Percentiles rank a stretch among this genome's conserved stretches.
Evolutionary conservation across 306 rosid genomes (phyloP).

Genomic region (Cucurbita argyrosperma): DNA sequence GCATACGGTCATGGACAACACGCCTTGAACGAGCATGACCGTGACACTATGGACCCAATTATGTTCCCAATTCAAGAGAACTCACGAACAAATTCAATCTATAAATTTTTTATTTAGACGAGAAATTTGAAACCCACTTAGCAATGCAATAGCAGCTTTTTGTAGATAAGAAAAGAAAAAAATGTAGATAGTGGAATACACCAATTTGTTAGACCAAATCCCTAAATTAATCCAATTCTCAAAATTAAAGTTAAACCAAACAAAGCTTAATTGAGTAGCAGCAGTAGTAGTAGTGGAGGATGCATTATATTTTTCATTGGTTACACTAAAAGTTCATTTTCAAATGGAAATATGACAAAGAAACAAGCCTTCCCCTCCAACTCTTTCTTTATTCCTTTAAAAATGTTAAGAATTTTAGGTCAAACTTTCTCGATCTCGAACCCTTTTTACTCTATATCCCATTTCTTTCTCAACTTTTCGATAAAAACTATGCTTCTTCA

Average conservation of each 20-base stretch:
- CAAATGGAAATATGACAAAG: conserved; percentile 3
- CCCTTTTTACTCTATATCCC: no score
- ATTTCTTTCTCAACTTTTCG: no score
- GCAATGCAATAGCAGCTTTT: neutral
- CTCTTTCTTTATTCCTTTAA: no score
- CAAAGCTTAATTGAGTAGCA: neutral
- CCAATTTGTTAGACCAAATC: neutral
- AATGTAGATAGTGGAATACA: conserved; percentile 2
- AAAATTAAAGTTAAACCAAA: neutral
- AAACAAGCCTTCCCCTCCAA: neutral
- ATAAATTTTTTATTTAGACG: neutral
- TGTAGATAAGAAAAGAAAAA: neutral
- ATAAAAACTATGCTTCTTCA: no score
- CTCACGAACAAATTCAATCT: no score
- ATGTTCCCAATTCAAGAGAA: no score
- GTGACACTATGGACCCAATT: no score
- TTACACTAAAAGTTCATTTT: neutral
- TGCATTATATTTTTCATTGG: conserved; percentile 6
- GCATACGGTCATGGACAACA: no score
- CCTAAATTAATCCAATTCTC: neutral
- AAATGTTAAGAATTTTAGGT: no score
- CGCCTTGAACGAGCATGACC: no score
- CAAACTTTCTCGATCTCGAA: no score
- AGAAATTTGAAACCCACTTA: neutral
- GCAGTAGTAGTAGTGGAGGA: neutral